phyloP scores from a whole-genome alignment of 2,329 filamentous ascomycete species.

The Pseudogymnoascus pannorum region DNA sequence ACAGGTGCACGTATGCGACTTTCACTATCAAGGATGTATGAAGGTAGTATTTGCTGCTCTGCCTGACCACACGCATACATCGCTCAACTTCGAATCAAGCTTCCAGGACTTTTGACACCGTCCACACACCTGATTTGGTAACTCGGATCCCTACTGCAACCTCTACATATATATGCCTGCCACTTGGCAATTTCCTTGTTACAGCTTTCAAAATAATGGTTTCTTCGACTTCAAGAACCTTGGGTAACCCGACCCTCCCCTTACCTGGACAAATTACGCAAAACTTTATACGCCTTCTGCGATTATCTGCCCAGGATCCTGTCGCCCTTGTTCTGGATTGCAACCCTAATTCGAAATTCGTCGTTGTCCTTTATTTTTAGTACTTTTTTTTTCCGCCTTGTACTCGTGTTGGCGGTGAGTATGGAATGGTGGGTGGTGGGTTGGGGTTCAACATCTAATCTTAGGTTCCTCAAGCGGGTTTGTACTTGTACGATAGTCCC shows the following conservation, averaged over 20 bases:
- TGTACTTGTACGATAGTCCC: slow-evolving; percentile 7
- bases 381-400: background rate
- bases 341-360: background rate
- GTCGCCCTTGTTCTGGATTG: background rate
- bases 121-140: background rate
- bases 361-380: background rate
- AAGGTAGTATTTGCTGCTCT: slow-evolving; percentile 28
- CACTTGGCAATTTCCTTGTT: background rate
- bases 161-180: slow-evolving; percentile 12
- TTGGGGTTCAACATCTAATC: background rate
- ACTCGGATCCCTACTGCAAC: slow-evolving; percentile 2
- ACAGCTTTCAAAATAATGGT: background rate
- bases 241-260: slow-evolving; percentile 19
- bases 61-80: slow-evolving; percentile 15
- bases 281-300: background rate
- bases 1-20: slow-evolving; percentile 17
- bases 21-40: slow-evolving; percentile 13
- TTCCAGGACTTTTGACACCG: slow-evolving; percentile 5
- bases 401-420: background rate
- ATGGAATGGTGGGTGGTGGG: background rate
- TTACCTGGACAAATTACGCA: background rate
- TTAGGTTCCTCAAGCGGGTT: background rate
- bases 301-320: background rate
- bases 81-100: background rate
- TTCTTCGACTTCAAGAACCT: background rate